phyloP scores from a whole-genome alignment of 2,329 filamentous ascomycete genomes.

The Magnaporthales sp. region DNA sequence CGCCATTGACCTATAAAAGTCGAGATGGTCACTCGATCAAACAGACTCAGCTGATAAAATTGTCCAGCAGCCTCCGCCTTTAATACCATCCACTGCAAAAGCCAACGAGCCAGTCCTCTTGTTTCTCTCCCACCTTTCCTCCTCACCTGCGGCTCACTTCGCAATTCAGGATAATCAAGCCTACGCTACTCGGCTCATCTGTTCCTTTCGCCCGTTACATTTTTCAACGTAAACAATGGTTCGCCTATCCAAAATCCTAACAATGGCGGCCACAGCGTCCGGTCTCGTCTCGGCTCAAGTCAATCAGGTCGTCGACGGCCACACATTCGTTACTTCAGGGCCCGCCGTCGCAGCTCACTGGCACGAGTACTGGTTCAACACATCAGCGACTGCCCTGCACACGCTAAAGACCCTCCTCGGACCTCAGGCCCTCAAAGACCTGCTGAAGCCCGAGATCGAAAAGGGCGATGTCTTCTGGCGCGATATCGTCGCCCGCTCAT shows the following conservation, averaged over 20 bases:
- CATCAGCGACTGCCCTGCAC: constrained; percentile 1
- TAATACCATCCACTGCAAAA: too few relatives aligned
- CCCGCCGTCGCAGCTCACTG: not conserved
- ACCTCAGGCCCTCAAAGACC: constrained; percentile 13
- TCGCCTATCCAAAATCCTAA: not conserved
- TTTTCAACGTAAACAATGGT: not conserved
- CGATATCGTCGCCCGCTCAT: constrained; percentile 11
- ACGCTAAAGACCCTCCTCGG: constrained; percentile 16
- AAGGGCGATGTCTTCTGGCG: constrained; percentile 17
- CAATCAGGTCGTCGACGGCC: not conserved
- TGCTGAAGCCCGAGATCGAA: constrained; percentile 15
- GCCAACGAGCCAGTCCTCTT: too few relatives aligned
- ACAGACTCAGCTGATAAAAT: not conserved
- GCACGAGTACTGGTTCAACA: constrained; percentile 5
- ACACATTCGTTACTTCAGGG: constrained; percentile 2
- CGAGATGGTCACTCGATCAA: not conserved
- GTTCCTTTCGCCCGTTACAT: not conserved
- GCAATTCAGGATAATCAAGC: not conserved
- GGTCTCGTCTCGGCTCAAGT: not conserved
- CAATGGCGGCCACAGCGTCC: not conserved
- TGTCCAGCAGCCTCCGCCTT: too few relatives aligned
- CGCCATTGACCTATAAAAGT: not conserved
- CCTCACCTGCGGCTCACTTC: not conserved
- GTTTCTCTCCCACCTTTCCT: not conserved
- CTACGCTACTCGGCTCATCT: not conserved